These are phyloP conservation scores for Alternaria postmessia DNA, from an alignment of 2,329 filamentous ascomycete genomes.

Conservation along the genomic window DNA sequence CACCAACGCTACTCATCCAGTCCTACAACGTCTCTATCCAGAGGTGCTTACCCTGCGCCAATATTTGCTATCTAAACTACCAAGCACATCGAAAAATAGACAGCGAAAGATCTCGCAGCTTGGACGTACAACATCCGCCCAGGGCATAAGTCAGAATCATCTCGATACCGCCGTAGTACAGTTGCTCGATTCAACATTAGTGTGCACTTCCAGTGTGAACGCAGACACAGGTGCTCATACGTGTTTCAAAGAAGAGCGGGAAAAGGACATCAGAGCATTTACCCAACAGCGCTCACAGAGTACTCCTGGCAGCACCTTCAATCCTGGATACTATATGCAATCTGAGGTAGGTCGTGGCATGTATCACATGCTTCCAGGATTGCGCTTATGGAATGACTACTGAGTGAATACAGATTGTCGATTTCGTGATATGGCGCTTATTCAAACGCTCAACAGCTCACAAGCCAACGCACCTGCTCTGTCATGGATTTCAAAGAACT, in stretches of 20 bases:
- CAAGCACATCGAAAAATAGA: conserved; percentile 67
- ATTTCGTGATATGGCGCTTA: conserved; percentile 72
- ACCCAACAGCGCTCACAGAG: conserved; percentile 54
- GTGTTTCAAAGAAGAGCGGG: conserved; percentile 49
- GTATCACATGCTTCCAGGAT: neutral
- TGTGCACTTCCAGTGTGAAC: conserved; percentile 60
- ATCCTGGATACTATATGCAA: conserved; percentile 49
- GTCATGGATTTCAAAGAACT: conserved; percentile 77
- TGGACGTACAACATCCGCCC: conserved; percentile 24
- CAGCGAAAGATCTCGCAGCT: conserved; percentile 56
- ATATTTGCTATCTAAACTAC: conserved; percentile 73
- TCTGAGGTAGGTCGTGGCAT: conserved; percentile 52
- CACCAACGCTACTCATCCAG: conserved; percentile 61
- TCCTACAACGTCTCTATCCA: conserved; percentile 74
- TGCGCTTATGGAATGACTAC: conserved; percentile 8
- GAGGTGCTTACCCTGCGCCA: conserved; percentile 72
- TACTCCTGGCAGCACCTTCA: conserved; percentile 38
- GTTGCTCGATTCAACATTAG: conserved; percentile 74
- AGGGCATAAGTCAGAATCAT: conserved; percentile 45
- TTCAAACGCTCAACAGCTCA: conserved; percentile 67
- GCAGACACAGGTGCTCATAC: conserved; percentile 57
- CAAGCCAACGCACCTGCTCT: conserved; percentile 77
- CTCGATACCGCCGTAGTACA: conserved; percentile 55
- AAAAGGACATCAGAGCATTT: conserved; percentile 54
- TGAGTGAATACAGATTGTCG: conserved; percentile 54